These are phyloP conservation scores for Wickerhamomyces sp. DNA, from an alignment of 1,139 yeast species.

Conservation along the genomic window DNA sequence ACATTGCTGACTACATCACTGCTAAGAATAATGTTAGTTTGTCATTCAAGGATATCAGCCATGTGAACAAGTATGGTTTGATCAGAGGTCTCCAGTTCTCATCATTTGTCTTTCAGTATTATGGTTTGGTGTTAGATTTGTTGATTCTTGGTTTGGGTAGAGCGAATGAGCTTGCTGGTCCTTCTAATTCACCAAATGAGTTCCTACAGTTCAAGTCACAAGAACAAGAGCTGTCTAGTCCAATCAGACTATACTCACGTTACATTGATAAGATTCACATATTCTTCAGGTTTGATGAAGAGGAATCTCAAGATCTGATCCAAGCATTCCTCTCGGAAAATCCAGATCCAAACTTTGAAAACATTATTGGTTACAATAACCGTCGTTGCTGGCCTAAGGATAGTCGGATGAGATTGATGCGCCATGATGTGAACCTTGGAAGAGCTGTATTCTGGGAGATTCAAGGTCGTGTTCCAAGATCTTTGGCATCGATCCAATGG, in stretches of 20 bases:
- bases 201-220: conserved; percentile 65
- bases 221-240: conserved; percentile 58
- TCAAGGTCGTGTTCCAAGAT: conserved; percentile 68
- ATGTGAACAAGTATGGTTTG: conserved; percentile 83
- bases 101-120: conserved; percentile 84
- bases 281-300: conserved; percentile 66
- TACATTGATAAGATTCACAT: conserved; percentile 80
- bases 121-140: conserved; percentile 81
- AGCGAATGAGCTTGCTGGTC: conserved; percentile 85
- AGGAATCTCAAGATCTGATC: conserved; percentile 70
- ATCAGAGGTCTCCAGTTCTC: conserved; percentile 87
- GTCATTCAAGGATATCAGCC: conserved; percentile 92
- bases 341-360: conserved; percentile 89
- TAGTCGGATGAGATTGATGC: conserved; percentile 81
- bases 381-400: conserved; percentile 96
- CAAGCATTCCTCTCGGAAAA: conserved; percentile 75
- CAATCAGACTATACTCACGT: conserved; percentile 77
- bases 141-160: conserved; percentile 80
- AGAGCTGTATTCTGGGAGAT: conserved; percentile 93
- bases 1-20: conserved; percentile 91
- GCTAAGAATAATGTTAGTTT: conserved; percentile 82
- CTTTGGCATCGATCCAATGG: conserved; percentile 75
- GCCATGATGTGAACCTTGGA: conserved; percentile 90
- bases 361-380: conserved; percentile 81
- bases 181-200: conserved; percentile 63